Percentiles rank a stretch among this genome's conserved stretches.
phyloP scores from a whole-genome alignment of 768 basidiomycete genomes.

The Suillus plorans region DNA sequence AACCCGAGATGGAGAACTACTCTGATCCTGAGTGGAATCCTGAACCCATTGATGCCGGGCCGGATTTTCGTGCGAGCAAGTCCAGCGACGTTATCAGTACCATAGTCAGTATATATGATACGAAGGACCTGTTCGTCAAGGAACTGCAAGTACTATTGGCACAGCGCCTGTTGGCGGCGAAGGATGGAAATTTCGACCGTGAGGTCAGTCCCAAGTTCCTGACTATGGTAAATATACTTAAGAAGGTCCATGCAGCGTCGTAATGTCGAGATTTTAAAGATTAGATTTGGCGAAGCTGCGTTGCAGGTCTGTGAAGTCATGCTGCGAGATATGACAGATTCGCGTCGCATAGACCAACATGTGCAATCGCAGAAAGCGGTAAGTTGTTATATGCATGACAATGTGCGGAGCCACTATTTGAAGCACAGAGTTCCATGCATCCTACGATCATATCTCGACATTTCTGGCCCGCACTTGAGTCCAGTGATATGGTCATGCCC shows the following conservation, averaged over 20 bases:
- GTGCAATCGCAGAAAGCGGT: constrained; percentile 75
- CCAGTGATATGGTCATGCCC: constrained; percentile 74
- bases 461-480: constrained; percentile 90
- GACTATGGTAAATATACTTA: constrained; percentile 5
- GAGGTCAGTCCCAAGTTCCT: constrained; percentile 40
- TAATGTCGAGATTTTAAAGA: constrained; percentile 92
- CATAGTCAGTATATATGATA: constrained; percentile 96
- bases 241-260: constrained; percentile 55
- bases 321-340: constrained; percentile 96
- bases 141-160: constrained; percentile 92
- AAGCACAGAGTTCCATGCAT: constrained; percentile 67
- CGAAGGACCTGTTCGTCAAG: constrained; percentile 93
- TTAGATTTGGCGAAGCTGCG: constrained; percentile 91
- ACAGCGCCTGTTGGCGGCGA: constrained; percentile 77
- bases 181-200: constrained; percentile 74
- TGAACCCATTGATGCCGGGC: constrained; percentile 94
- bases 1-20: constrained; percentile 81
- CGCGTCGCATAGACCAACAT: constrained; percentile 84
- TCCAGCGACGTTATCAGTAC: constrained; percentile 94
- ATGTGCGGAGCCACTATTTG: neutral
- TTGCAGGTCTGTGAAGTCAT: constrained; percentile 97
- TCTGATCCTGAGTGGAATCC: constrained; percentile 93
- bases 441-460: constrained; percentile 90
- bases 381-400: constrained; percentile 22
- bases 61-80: constrained; percentile 89